Conservation (phyloP, 2,329 filamentous ascomycete species). For the Apiospora saccharicola region DNA sequence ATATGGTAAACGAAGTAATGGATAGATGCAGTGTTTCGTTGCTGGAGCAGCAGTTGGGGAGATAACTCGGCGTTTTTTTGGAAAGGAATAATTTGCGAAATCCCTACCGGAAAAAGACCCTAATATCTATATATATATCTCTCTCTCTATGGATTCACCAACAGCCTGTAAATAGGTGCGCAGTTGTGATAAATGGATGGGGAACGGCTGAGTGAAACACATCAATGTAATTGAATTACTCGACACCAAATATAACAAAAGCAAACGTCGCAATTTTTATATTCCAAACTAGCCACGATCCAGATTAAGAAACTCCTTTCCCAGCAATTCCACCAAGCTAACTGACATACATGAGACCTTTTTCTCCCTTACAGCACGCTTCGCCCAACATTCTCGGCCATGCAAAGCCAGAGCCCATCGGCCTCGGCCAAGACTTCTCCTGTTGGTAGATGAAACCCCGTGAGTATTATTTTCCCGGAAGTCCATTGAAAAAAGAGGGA, state of each 20-base stretch:
- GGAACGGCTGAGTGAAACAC: not conserved
- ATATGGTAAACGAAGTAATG: slow-evolving; percentile 24
- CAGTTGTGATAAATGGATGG: not conserved
- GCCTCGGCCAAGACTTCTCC: slow-evolving; percentile 36
- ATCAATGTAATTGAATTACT: not conserved
- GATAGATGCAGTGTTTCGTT: not conserved
- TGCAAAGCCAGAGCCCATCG: slow-evolving; percentile 33
- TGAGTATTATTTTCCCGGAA: slow-evolving; percentile 13
- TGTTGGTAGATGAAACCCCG: not conserved
- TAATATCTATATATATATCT: not conserved
- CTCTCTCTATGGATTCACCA: not conserved
- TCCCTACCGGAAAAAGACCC: not conserved
- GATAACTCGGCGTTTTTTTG: not conserved
- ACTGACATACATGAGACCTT: not conserved
- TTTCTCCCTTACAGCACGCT: slow-evolving; percentile 31
- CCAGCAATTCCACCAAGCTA: not conserved
- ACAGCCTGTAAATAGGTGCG: not conserved
- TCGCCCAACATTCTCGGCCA: slow-evolving; percentile 29
- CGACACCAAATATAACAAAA: not conserved
- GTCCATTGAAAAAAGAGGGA: not conserved
- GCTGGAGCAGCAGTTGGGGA: not conserved
- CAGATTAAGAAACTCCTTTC: not conserved
- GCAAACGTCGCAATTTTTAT: not conserved
- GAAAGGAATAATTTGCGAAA: not conserved
- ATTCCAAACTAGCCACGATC: not conserved